Base-by-base conservation (phyloP, 2,329 filamentous ascomycete species). In the Colletotrichum horii region DNA sequence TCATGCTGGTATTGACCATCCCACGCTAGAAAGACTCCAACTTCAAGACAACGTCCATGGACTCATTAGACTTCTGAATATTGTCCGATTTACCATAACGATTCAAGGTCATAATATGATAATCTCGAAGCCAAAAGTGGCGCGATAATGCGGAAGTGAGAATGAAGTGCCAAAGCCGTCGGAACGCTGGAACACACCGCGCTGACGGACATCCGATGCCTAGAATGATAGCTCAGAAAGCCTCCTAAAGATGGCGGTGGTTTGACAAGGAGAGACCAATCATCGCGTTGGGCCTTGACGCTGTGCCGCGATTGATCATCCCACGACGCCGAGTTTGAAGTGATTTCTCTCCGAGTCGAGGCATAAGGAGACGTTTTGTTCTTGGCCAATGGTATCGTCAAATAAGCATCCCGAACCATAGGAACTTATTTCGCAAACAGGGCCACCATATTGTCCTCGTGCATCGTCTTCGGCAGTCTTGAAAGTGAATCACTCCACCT, bases 361-460 rank as follows among this genome's bases (percentile, higher is more conserved):
- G n/a, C n/a, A 22, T 52, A n/a, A 52, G 43, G 43, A 52, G n/a
- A 7, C n/a, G 22, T 14, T 11, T 4, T n/a, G 11, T 22, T 22
- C 11, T 48, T 22, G 6, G n/a, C n/a, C 11, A 2, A 7, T 14
- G n/a, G 6, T 12, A 15, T 22, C 43, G 43, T 22, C 43, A 22
- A 48, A 48, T 22, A 8, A 48, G n/a, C n/a, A 2, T 12, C 9
- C 0, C 9, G n/a, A 48, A 22, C 1, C 22, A 48, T 4, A 0
- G n/a, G 11, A 2, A 48, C 43, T 48, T 14, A 3, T 48, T 9
- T 11, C 38, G 0, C 19, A 22, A 48, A 48, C 14, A 22, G 43
- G 12, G 4, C n/a, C 43, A 22, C n/a, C 11, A 12, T 8, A 3
- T 4, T 52, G n/a, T 52, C 22, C 43, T 14, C n/a, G 43, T 4